Evolutionary conservation across 2,329 filamentous ascomycete genomes (phyloP).

Genomic region (Neurospora sp.): DNA sequence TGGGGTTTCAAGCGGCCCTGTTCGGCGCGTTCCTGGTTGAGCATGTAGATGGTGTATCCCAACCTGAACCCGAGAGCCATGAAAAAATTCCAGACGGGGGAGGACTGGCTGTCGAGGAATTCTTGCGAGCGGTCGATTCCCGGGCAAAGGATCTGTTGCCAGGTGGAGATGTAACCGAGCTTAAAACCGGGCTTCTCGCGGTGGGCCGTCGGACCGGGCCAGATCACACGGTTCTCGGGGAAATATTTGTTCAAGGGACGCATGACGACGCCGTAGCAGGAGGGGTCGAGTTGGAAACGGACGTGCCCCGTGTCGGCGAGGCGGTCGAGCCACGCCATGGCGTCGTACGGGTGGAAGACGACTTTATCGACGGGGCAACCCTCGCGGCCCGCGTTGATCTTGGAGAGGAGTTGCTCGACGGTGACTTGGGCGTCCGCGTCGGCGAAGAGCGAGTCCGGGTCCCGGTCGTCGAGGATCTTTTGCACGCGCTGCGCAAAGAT

Average conservation of each 20-base stretch:
- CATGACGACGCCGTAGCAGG: slow-evolving; percentile 18
- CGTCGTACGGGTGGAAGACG: slow-evolving; percentile 22
- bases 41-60: slow-evolving; percentile 17
- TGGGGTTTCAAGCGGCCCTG: not conserved
- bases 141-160: slow-evolving; percentile 8
- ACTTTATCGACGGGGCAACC: slow-evolving; percentile 13
- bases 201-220: slow-evolving; percentile 3
- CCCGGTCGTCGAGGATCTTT: slow-evolving; percentile 22
- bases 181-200: slow-evolving; percentile 3
- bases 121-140: slow-evolving; percentile 12
- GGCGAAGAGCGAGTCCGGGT: slow-evolving; percentile 18
- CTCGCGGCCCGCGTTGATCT: slow-evolving; percentile 19
- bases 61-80: slow-evolving; percentile 19
- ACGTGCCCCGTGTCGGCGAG: slow-evolving; percentile 19
- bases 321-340: slow-evolving; percentile 21
- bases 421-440: slow-evolving; percentile 11
- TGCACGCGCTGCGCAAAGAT: slow-evolving; percentile 24
- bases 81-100: slow-evolving; percentile 18
- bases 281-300: slow-evolving; percentile 13
- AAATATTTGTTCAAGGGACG: slow-evolving; percentile 20
- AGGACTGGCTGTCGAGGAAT: not conserved
- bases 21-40: slow-evolving; percentile 6
- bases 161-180: slow-evolving; percentile 3
- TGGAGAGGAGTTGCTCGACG: slow-evolving; percentile 19
- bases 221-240: slow-evolving; percentile 23